These are phyloP conservation scores for Postia placenta DNA, from an alignment of 768 basidiomycete species.

Conservation along the genomic window DNA sequence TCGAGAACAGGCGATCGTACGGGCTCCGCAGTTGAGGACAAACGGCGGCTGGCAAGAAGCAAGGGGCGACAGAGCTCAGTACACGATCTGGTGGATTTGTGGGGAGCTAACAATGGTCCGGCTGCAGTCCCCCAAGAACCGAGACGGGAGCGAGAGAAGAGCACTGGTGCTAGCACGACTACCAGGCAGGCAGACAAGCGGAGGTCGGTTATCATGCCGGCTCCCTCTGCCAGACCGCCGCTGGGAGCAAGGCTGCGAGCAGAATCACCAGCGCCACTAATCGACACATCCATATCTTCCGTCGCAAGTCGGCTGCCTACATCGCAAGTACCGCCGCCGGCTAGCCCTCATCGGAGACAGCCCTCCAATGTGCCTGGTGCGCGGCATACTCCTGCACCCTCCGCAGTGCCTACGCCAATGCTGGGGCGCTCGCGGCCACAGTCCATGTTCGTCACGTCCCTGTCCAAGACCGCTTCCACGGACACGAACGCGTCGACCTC, in stretches of 20 bases:
- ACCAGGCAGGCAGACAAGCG: conserved; percentile 5
- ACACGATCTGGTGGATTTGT: conserved; percentile 76
- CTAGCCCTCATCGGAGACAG: conserved; percentile 25
- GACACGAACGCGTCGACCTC: conserved; percentile 30
- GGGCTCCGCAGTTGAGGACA: conserved; percentile 13
- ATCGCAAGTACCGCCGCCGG: conserved; percentile 11
- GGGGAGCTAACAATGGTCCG: conserved; percentile 48
- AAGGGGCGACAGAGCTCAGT: conserved; percentile 75
- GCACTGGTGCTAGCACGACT: neutral
- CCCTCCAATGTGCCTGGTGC: conserved; percentile 14
- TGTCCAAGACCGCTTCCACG: conserved; percentile 34
- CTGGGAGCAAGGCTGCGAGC: conserved; percentile 9
- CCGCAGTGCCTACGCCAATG: conserved; percentile 10
- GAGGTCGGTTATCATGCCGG: conserved; percentile 18
- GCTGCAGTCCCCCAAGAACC: conserved; percentile 38
- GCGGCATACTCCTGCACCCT: conserved; percentile 20
- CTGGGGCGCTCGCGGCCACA: conserved; percentile 61
- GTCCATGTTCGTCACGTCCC: conserved; percentile 66
- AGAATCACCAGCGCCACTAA: conserved; percentile 13
- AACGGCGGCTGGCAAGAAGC: conserved; percentile 27
- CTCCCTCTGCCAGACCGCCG: conserved; percentile 15
- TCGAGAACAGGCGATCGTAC: conserved; percentile 4
- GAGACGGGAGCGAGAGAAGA: conserved; percentile 16
- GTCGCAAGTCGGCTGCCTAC: neutral
- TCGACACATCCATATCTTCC: neutral